Conservation (phyloP, 345 rosid species). For the thale cress (Arabidopsis thaliana) region TAIR10.1 NC_003074.8:4472501-4473000, state of each 20-base stretch:
- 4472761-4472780: constrained; percentile 94
- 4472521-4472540: background rate
- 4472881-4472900: constrained; percentile 91
- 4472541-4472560: constrained; percentile 15
- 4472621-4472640: constrained; percentile 79
- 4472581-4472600: constrained; percentile 7
- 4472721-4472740: constrained; percentile 95
- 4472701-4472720: constrained; percentile 98
- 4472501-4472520: constrained; percentile 99
- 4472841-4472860: constrained; percentile 4
- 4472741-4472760: constrained; percentile 99
- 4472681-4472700: constrained; percentile 99
- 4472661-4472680: constrained; percentile 94
- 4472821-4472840: constrained; percentile 11
- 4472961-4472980: constrained; percentile 94
- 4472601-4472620: constrained; percentile 24
- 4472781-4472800: constrained; percentile 60
- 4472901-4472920: constrained; percentile 98
- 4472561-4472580: constrained; percentile 3
- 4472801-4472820: background rate
- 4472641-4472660: constrained; percentile 98
- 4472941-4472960: constrained; percentile 84
- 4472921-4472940: constrained; percentile 98
- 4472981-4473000: constrained; percentile 94
- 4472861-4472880: background rate